Percentiles rank a stretch among this genome's conserved stretches.
Evolutionary conservation across 2,329 filamentous ascomycete species (phyloP).

Genomic region (Aureobasidium mangrovei): DNA sequence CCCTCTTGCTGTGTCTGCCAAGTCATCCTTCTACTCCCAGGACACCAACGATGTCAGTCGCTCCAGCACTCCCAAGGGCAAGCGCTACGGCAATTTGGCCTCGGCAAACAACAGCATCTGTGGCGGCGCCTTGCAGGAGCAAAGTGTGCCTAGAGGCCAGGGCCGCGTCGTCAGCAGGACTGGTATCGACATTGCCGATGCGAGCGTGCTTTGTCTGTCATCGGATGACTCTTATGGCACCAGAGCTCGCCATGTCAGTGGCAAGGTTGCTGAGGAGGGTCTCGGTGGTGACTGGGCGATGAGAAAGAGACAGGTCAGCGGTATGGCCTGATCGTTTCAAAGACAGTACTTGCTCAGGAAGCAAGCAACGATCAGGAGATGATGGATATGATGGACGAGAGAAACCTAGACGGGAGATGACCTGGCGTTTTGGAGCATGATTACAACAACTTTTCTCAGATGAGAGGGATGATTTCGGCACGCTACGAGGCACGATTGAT

Average conservation of each 20-base stretch:
- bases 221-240: conserved; percentile 23
- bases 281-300: conserved; percentile 34
- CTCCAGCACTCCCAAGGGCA: conserved; percentile 31
- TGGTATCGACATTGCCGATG: conserved; percentile 38
- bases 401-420: not conserved
- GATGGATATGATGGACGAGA: not conserved
- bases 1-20: conserved; percentile 20
- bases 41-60: conserved; percentile 12
- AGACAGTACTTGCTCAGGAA: not conserved
- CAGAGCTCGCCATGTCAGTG: conserved; percentile 57
- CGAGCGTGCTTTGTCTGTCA: conserved; percentile 24
- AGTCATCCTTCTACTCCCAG: conserved; percentile 29
- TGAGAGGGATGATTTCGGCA: not conserved
- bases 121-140: conserved; percentile 25
- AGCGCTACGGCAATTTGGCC: conserved; percentile 40
- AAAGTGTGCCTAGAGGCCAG: conserved; percentile 22
- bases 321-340: conserved; percentile 12
- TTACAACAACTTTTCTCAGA: not conserved
- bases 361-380: not conserved
- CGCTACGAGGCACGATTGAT: conserved; percentile 3
- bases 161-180: conserved; percentile 38
- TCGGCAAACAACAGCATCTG: conserved; percentile 36
- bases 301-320: conserved; percentile 34
- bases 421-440: not conserved
- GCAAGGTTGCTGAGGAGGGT: conserved; percentile 65